Evolutionary conservation across 805 yeast species (phyloP).

Genomic region (Yarrowia phangngaensis): DNA sequence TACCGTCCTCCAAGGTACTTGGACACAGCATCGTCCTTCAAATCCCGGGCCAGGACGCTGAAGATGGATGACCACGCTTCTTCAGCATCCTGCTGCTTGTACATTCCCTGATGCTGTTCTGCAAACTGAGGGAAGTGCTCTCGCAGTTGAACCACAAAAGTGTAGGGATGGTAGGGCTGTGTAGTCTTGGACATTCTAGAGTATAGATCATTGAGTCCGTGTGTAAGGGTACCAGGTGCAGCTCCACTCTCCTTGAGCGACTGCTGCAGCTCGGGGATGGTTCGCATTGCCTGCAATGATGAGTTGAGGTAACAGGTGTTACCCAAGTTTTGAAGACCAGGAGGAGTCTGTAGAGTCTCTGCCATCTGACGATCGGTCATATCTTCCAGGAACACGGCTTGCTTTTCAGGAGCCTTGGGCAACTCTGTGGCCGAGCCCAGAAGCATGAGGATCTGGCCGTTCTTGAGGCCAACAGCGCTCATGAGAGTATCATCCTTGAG

Average conservation of each 20-base stretch:
- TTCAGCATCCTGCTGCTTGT: conserved; percentile 97
- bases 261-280: conserved; percentile 49
- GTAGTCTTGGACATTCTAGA: conserved; percentile 36
- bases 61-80: conserved; percentile 85
- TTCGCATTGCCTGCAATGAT: conserved; percentile 55
- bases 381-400: conserved; percentile 66
- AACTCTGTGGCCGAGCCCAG: conserved; percentile 83
- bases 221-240: conserved; percentile 37
- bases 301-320: conserved; percentile 77
- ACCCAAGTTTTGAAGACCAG: conserved; percentile 67
- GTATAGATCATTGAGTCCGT: conserved; percentile 37
- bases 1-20: conserved; percentile 63
- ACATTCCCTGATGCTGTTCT: conserved; percentile 63
- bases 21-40: conserved; percentile 46
- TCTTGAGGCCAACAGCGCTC: conserved; percentile 52
- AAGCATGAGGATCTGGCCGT: conserved; percentile 73
- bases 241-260: conserved; percentile 41
- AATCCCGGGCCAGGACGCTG: conserved; percentile 46
- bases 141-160: conserved; percentile 55
- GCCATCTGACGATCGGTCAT: conserved; percentile 46
- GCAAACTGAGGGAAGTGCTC: conserved; percentile 80
- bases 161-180: conserved; percentile 60
- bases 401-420: conserved; percentile 45
- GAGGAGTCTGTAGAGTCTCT: conserved; percentile 46
- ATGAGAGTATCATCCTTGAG: conserved; percentile 65